Percentiles rank a stretch among this genome's conserved stretches.
Evolutionary conservation across 148 eudicot genomes (phyloP).

Genomic region (Rhododendron simsii): DNA sequence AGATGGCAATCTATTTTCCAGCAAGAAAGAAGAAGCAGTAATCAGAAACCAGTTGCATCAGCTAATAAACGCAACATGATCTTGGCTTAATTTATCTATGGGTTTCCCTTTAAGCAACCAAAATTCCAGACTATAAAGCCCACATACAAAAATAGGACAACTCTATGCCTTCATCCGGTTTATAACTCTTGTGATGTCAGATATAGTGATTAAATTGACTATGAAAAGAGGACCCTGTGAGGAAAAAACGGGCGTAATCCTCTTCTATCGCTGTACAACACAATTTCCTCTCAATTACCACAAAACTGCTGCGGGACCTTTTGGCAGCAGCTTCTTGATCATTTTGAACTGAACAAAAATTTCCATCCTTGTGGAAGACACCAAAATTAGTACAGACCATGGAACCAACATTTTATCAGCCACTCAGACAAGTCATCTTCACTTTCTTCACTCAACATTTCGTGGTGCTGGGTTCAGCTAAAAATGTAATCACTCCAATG

Average conservation of each 20-base stretch:
- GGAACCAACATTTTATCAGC: conserved; percentile 24
- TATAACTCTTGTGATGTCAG: neutral
- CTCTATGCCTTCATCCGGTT: neutral
- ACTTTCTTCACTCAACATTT: conserved; percentile 45
- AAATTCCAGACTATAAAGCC: neutral
- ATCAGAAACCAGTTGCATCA: no score
- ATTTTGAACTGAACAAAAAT: conserved; percentile 2
- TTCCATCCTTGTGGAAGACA: neutral
- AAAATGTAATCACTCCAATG: no score
- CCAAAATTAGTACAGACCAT: neutral
- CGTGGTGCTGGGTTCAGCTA: no score
- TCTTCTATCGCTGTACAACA: conserved; percentile 4
- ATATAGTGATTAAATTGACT: neutral
- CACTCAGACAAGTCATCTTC: conserved; percentile 52
- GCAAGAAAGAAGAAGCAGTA: no score
- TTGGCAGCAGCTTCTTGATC: neutral
- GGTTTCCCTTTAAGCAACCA: neutral
- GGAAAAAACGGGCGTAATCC: conserved; percentile 8
- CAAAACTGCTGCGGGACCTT: neutral
- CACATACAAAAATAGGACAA: neutral
- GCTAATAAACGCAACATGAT: no score
- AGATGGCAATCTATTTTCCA: no score
- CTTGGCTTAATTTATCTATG: neutral
- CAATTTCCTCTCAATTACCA: conserved; percentile 7
- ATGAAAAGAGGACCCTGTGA: conserved; percentile 1